Evolutionary conservation across 371 early-diverging fungal species (phyloP).

Genomic region (Parasitella parasitica): DNA sequence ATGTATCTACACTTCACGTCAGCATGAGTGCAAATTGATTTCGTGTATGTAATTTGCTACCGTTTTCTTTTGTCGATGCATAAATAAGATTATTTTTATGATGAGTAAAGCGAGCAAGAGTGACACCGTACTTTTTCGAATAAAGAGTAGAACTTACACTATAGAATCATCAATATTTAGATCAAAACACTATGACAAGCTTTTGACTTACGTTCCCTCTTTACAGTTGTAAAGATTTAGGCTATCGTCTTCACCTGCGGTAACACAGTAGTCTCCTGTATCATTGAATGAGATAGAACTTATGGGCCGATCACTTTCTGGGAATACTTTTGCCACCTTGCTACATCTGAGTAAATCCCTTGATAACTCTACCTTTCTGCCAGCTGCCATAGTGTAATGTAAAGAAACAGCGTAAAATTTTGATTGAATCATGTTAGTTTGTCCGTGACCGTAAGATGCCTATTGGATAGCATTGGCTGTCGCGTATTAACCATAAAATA

Average conservation of each 20-base stretch:
- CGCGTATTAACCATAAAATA: neutral
- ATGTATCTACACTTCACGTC: constrained; percentile 59
- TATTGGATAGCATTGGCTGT: neutral
- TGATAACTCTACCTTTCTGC: constrained; percentile 24
- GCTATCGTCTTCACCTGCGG: constrained; percentile 80
- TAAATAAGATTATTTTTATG: constrained; percentile 73
- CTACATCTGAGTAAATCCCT: constrained; percentile 32
- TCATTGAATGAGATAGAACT: constrained; percentile 80
- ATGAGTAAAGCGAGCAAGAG: constrained; percentile 82
- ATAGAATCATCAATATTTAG: neutral
- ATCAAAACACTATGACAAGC: no score
- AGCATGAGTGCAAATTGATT: neutral
- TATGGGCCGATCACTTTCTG: constrained; percentile 63
- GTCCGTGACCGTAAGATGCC: neutral
- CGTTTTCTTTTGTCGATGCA: constrained; percentile 92
- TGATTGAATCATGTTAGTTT: neutral
- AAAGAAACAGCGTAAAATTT: neutral
- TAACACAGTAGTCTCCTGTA: constrained; percentile 69
- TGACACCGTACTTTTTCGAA: constrained; percentile 89
- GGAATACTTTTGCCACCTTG: constrained; percentile 65
- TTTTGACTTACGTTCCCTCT: constrained; percentile 67
- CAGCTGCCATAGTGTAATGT: neutral
- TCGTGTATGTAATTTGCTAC: constrained; percentile 36
- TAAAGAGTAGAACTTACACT: constrained; percentile 62
- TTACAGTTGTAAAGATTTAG: constrained; percentile 77